Evolutionary conservation across 768 basidiomycete genomes (phyloP), one percentile per base, ranked within the genome.

Genomic region (Leccinum fibrillosum): DNA sequence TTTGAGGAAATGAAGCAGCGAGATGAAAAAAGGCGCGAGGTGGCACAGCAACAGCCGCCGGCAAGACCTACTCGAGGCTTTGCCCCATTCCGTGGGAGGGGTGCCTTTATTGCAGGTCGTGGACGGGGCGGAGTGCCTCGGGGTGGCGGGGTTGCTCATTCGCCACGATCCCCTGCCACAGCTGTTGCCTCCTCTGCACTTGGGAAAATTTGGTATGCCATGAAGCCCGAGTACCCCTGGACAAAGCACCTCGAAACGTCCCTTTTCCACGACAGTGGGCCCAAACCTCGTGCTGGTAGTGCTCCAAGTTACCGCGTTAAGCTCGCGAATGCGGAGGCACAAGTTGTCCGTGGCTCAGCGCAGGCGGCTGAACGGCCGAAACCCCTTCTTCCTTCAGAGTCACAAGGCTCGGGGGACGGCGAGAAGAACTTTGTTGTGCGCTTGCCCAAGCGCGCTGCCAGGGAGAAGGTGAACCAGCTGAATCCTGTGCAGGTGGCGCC

Each of bases 1-100:
- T 95, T 87, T 62, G 91, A 93, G 71, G 90, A 95, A 75, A 83
- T 93, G 83, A 90, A 85, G 73, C 79, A 79, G 54, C 82, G 81
- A 64, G 91, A 92, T 58, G 88, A 91, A 57, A 78, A 79, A 54
- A 74, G 74, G 39, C 65, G 70, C 6, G 71, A 68, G 49, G 61
- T 62, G 9, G 61, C 68, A 64, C 74, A 74, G 64, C 76, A 76
- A 49, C 67, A 70, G 44, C 72, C 67, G 56, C 21, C 65, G 26
- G 54, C 67, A 34, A 69, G 72, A 57, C 59, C 69, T 35, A 59
- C 61, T 57, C 73, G 76, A 52, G 78, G 75, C 23, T 61, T 71
- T 53, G 66, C 72, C 28, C 71, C 70, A 12, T 71, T 75, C 61
- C 82, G 80, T 65, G 80, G 80, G 54, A 74, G 82, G 63, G 80